Conservation (phyloP, 306 rosid genomes). For the Glycyrrhiza uralensis region DNA sequence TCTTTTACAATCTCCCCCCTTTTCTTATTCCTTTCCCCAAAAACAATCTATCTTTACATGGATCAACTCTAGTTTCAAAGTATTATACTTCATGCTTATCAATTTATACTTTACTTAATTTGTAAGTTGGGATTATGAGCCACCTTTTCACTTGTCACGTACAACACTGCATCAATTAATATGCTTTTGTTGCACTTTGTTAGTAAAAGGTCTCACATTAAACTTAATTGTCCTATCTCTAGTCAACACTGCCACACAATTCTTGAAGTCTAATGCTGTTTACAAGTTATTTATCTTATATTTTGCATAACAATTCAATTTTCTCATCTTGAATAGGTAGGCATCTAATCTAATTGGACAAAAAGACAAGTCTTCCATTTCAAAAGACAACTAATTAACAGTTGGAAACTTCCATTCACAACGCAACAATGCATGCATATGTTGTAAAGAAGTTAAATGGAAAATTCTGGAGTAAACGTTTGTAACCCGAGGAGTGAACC, state of each 20-base stretch:
- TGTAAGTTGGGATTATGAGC: constrained; percentile 32
- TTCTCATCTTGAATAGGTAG: neutral
- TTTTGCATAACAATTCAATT: neutral
- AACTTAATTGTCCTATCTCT: neutral
- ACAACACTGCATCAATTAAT: neutral
- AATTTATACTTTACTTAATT: constrained; percentile 61
- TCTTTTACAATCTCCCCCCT: constrained; percentile 34
- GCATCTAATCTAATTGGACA: neutral
- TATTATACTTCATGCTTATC: constrained; percentile 36
- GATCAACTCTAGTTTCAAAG: constrained; percentile 31
- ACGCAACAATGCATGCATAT: neutral
- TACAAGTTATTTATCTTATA: neutral
- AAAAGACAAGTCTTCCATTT: neutral
- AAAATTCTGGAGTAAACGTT: neutral
- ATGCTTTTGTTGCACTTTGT: neutral
- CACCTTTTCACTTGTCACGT: neutral
- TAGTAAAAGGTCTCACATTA: neutral
- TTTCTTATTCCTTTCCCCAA: constrained; percentile 55
- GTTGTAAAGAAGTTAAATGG: neutral
- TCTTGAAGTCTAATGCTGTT: neutral
- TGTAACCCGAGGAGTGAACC: neutral
- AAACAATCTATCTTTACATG: constrained; percentile 45
- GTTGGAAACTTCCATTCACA: constrained; percentile 12
- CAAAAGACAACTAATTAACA: neutral
- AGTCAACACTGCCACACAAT: neutral